Conservation (phyloP, 2,329 filamentous ascomycete species). For the Trichoderma oligosporum region DNA sequence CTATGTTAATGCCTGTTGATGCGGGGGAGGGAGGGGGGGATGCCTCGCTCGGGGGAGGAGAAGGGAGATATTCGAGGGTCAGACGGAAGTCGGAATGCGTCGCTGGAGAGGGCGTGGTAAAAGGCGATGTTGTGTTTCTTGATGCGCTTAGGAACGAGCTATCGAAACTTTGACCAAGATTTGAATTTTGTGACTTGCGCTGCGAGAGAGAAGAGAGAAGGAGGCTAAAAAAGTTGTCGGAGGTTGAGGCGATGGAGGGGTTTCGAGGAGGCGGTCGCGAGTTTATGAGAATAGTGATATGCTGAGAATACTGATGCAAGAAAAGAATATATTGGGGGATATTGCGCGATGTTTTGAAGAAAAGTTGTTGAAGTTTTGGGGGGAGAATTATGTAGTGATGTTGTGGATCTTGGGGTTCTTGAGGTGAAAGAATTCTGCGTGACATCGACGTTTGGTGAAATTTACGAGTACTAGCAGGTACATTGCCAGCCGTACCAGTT, state of each 20-base stretch:
- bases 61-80: conserved; percentile 21
- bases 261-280: conserved; percentile 13
- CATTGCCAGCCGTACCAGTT: conserved; percentile 12
- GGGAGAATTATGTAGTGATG: conserved; percentile 16
- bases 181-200: conserved; percentile 13
- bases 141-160: conserved; percentile 7
- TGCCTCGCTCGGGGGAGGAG: conserved; percentile 23
- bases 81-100: conserved; percentile 3
- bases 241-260: conserved; percentile 12
- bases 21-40: conserved; percentile 20
- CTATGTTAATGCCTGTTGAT: conserved; percentile 13
- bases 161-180: neutral
- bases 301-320: neutral
- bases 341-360: conserved; percentile 9
- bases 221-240: neutral
- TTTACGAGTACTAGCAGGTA: conserved; percentile 17
- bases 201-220: conserved; percentile 11
- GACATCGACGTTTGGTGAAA: conserved; percentile 19
- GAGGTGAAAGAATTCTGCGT: conserved; percentile 20
- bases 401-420: conserved; percentile 17
- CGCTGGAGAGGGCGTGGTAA: neutral
- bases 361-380: conserved; percentile 3
- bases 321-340: neutral
- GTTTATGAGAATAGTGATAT: neutral
- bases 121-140: neutral